Percentiles rank a stretch among this genome's conserved stretches.
Conservation (phyloP, 257 asterid genomes). For the Gynochthodes officinalis region DNA sequence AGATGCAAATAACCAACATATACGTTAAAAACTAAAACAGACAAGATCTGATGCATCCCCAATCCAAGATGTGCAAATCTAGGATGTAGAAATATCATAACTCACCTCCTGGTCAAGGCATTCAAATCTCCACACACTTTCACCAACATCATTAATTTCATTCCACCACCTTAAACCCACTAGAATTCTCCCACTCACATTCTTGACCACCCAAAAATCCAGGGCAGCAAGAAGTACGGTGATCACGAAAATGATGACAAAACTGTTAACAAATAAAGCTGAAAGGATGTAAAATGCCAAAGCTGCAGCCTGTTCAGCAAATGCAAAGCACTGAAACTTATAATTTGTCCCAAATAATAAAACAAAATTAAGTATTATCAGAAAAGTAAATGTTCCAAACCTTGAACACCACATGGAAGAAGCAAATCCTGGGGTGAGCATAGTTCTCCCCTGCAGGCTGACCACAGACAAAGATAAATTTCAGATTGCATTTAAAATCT, state of each 20-base stretch:
- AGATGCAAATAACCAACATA: conserved; percentile 11
- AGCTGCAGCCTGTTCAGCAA: conserved; percentile 68
- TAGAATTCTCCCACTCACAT: conserved; percentile 94
- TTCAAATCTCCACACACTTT: conserved; percentile 93
- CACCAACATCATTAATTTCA: conserved; percentile 81
- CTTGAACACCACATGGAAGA: conserved; percentile 96
- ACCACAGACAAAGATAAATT: conserved; percentile 12
- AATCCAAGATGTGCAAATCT: not conserved
- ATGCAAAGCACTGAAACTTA: not conserved
- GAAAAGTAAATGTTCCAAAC: conserved; percentile 25
- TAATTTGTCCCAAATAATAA: not conserved
- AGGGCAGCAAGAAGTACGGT: conserved; percentile 93
- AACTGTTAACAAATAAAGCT: conserved; percentile 74
- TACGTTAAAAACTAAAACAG: conserved; percentile 6
- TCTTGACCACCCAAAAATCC: conserved; percentile 98
- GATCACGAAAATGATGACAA: conserved; percentile 88
- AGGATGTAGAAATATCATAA: conserved; percentile 5
- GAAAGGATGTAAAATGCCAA: conserved; percentile 93
- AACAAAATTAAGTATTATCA: conserved; percentile 6
- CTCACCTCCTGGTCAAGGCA: conserved; percentile 78
- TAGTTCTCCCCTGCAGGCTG: conserved; percentile 92
- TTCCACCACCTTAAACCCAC: conserved; percentile 99
- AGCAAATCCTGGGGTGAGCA: conserved; percentile 84
- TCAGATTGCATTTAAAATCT: conserved; percentile 1
- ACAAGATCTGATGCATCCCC: conserved; percentile 7